Evolutionary conservation across 177 flowering plant species (phyloP).

Genomic region (Tripterygium wilfordii): DNA sequence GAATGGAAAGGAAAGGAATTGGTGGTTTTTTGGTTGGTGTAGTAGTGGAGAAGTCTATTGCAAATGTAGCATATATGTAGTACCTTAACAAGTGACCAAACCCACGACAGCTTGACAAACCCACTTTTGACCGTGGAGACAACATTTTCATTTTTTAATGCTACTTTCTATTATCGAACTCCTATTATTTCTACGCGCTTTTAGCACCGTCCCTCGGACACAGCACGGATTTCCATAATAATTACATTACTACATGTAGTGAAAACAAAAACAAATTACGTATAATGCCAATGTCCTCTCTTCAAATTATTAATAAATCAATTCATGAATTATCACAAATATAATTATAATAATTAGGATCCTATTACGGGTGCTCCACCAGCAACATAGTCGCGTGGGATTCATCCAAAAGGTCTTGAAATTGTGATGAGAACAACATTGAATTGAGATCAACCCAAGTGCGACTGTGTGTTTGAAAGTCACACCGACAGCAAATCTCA

Average conservation of each 20-base stretch:
- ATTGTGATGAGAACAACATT: neutral
- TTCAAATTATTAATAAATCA: too few relatives aligned
- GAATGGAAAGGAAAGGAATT: conserved; percentile 1
- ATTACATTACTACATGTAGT: neutral
- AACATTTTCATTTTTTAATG: neutral
- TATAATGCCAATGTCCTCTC: too few relatives aligned
- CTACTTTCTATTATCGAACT: neutral
- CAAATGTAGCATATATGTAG: conserved; percentile 4
- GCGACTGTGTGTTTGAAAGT: neutral
- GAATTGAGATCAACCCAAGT: neutral
- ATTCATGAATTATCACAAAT: too few relatives aligned
- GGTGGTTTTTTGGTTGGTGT: conserved; percentile 2
- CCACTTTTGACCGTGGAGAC: conserved; percentile 10
- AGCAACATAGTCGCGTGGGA: conserved; percentile 4
- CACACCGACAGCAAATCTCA: conserved; percentile 29
- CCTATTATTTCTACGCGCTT: conserved; percentile 11
- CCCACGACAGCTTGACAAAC: neutral
- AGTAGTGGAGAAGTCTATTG: conserved; percentile 10
- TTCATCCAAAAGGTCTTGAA: neutral
- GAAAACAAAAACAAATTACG: neutral
- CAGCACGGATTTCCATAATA: neutral
- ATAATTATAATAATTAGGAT: too few relatives aligned
- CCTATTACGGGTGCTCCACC: neutral
- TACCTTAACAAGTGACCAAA: conserved; percentile 1
- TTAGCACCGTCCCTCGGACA: conserved; percentile 2